A percentile compares a stretch with the other conserved stretches of the same genome.
Evolutionary conservation across 345 rosid species (phyloP).

Genomic region (Camelina neglecta): DNA sequence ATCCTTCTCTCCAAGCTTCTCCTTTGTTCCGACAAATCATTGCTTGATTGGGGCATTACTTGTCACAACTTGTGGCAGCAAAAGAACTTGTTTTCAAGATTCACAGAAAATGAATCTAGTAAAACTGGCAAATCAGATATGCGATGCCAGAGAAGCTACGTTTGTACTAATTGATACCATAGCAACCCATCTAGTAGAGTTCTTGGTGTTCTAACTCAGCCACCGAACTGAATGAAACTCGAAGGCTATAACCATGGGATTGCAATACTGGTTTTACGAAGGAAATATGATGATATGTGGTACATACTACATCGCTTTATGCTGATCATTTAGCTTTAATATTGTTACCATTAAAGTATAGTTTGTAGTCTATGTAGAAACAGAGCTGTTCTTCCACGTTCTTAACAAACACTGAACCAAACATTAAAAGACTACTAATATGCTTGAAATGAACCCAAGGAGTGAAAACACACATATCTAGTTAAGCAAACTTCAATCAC

Average conservation of each 20-base stretch:
- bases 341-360: constrained; percentile 14
- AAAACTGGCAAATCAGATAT: neutral
- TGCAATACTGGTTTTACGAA: neutral
- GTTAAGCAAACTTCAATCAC: neutral
- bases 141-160: neutral
- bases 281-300: neutral
- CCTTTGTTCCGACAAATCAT: too few species aligned
- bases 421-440: neutral
- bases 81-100: too few species aligned
- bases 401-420: constrained; percentile 14
- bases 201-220: neutral
- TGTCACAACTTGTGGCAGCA: too few species aligned
- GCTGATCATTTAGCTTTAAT: neutral
- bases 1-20: too few species aligned
- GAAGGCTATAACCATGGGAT: neutral
- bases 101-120: too few species aligned
- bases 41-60: too few species aligned
- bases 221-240: neutral
- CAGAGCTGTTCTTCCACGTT: neutral
- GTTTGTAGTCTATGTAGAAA: neutral
- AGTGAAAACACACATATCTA: neutral
- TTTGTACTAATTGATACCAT: neutral
- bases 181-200: neutral
- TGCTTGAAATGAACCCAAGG: neutral
- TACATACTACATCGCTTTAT: neutral